Evolutionary conservation across 352 stramenopile species (phyloP), one percentile per base, ranked within the genome.

Genomic region (Pythium guiyangense): DNA sequence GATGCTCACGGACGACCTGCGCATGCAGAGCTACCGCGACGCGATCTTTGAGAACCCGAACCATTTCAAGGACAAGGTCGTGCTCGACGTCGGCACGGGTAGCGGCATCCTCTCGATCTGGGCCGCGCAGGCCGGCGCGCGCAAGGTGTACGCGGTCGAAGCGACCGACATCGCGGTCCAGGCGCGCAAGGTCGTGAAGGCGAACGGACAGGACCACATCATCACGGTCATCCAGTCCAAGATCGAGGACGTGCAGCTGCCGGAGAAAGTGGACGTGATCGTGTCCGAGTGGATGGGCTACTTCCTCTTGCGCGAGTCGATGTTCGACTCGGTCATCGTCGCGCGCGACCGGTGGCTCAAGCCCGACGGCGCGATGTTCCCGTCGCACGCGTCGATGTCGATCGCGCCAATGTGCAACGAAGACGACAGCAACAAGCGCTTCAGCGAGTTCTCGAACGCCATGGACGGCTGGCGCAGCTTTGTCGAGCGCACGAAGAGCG

Each of bases 251-350:
- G 87, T 99, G 20, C 69, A 98, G 60, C 79, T 99, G 2, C 96
- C 97, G 0, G 94, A 98, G 69, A 96, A 98, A 64, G 97, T 99
- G 31, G 98, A 99, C 71, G 97, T 99, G 58, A 99, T 99, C 54
- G 97, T 99, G 56, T 99, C 94, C 14, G 97, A 99, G 79, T 99
- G 96, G 94, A 99, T 99, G 98, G 86, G 86, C 56, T 99, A 99
- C 79, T 99, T 99, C 56, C 74, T 99, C 20, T 73, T 99, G 48
- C 88, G 97, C 47, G 98, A 99, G 77, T 98, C 86, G 53, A 99
- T 99, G 98, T 88, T 99, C 42, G 97, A 99, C 81, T 98, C 90
- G 57, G 86, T 99, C 37, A 86, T 99, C 27, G 75, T 96, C 25
- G 97, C 96, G 6, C 80, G 98, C 46, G 95, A 99, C 70, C 88